Percentiles rank a stretch among this genome's conserved stretches.
phyloP scores from a whole-genome alignment of 257 asterid genomes.

The Plantago major region DNA sequence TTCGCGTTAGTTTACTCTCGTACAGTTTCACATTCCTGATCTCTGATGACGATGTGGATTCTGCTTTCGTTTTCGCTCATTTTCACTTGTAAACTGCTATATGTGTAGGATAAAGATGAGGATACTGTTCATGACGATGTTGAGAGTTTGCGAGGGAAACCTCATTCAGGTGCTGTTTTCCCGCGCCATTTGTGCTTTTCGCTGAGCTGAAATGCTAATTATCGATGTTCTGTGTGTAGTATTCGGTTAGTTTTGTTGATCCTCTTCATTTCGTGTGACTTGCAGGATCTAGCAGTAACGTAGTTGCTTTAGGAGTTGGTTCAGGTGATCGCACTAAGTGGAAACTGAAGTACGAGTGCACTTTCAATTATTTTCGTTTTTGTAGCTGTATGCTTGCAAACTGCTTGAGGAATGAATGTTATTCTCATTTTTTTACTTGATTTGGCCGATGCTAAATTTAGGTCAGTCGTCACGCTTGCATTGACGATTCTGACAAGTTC shows the following conservation, averaged over 20 bases:
- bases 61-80: slow-evolving; percentile 8
- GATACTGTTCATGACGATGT: slow-evolving; percentile 33
- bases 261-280: slow-evolving; percentile 13
- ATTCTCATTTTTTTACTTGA: slow-evolving; percentile 10
- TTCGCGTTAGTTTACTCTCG: not conserved
- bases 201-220: not conserved
- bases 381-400: slow-evolving; percentile 12
- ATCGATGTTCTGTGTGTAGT: not conserved
- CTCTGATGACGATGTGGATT: not conserved
- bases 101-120: slow-evolving; percentile 49
- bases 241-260: slow-evolving; percentile 3
- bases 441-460: slow-evolving; percentile 19
- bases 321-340: slow-evolving; percentile 59
- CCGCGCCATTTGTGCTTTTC: slow-evolving; percentile 1
- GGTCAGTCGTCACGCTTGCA: slow-evolving; percentile 81
- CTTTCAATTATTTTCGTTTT: slow-evolving; percentile 9
- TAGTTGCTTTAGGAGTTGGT: slow-evolving; percentile 37
- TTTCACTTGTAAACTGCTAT: slow-evolving; percentile 11
- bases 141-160: slow-evolving; percentile 50
- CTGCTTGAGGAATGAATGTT: not conserved
- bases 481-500: slow-evolving; percentile 95
- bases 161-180: slow-evolving; percentile 41
- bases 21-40: not conserved
- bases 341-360: slow-evolving; percentile 71
- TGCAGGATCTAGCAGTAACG: slow-evolving; percentile 42